Percentiles rank a stretch among this genome's conserved stretches.
Conservation (phyloP, 352 stramenopile genomes). For the Aphanomyces astaci region DNA sequence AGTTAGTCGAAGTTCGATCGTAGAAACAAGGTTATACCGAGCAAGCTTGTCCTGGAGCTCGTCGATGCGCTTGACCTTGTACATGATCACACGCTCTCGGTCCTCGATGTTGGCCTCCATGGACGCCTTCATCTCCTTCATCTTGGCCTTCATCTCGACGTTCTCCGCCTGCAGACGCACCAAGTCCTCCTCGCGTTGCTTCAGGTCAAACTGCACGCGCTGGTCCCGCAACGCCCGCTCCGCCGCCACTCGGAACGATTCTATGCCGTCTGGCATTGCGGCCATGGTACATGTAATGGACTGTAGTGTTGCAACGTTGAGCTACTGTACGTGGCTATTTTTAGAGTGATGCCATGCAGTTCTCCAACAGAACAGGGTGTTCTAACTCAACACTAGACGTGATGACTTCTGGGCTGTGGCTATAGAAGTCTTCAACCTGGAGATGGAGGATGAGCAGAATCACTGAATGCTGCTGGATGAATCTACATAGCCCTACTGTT, state of each 20-base stretch:
- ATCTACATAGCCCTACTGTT: no score
- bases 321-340: no score
- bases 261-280: constrained; percentile 29
- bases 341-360: no score
- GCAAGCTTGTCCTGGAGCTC: constrained; percentile 37
- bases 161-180: constrained; percentile 35
- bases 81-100: constrained; percentile 52
- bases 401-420: no score
- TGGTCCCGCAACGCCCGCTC: constrained; percentile 60
- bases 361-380: no score
- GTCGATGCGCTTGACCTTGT: constrained; percentile 59
- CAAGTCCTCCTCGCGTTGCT: constrained; percentile 36
- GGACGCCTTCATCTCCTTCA: constrained; percentile 36
- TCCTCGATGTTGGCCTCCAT: constrained; percentile 55
- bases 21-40: neutral
- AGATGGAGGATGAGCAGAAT: no score
- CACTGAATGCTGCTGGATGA: no score
- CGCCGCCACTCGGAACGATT: constrained; percentile 58
- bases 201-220: constrained; percentile 51
- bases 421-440: no score
- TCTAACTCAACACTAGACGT: no score
- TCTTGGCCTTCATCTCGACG: constrained; percentile 26
- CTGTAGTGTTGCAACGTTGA: no score
- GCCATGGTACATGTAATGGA: neutral
- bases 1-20: neutral